Evolutionary conservation across 73 alveolate genomes (phyloP).

Genomic region (Breviolum minutum): DNA sequence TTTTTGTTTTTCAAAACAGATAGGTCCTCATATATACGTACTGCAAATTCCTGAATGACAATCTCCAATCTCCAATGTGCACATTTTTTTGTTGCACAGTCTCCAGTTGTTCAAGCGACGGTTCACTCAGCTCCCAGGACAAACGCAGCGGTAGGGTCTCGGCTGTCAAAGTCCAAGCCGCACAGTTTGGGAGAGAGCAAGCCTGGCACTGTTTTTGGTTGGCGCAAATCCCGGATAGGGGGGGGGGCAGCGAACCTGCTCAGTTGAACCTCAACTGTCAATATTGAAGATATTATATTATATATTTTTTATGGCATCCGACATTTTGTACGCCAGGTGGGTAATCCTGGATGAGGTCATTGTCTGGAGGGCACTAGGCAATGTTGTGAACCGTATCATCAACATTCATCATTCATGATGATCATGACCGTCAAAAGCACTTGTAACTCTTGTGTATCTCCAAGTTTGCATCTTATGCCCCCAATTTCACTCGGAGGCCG

Average conservation of each 20-base stretch:
- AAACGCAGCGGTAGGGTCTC: slow-evolving; percentile 18
- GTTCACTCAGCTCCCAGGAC: not conserved
- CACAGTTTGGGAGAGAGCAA: slow-evolving; percentile 63
- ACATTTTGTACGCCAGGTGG: slow-evolving; percentile 46
- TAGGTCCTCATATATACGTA: too few species aligned
- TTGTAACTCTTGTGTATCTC: not conserved
- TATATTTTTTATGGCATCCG: too few species aligned
- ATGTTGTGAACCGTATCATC: too few species aligned
- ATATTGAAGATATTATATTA: too few species aligned
- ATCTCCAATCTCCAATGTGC: not conserved
- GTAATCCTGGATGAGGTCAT: slow-evolving; percentile 67
- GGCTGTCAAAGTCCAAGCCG: slow-evolving; percentile 83
- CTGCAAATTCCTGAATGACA: too few species aligned
- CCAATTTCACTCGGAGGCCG: slow-evolving; percentile 6
- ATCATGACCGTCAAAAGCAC: too few species aligned
- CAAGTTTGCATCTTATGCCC: not conserved
- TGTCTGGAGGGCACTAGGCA: slow-evolving; percentile 57
- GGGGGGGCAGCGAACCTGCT: not conserved
- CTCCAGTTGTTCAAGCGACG: not conserved
- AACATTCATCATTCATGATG: too few species aligned
- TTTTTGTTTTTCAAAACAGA: not conserved
- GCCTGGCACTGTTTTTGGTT: slow-evolving; percentile 10
- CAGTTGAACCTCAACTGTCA: not conserved
- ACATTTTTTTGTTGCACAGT: not conserved
- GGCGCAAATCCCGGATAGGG: not conserved